Evolutionary conservation across 2,329 filamentous ascomycete genomes (phyloP), one percentile per base, ranked within the genome.

Genomic region (Camillea tinctor): DNA sequence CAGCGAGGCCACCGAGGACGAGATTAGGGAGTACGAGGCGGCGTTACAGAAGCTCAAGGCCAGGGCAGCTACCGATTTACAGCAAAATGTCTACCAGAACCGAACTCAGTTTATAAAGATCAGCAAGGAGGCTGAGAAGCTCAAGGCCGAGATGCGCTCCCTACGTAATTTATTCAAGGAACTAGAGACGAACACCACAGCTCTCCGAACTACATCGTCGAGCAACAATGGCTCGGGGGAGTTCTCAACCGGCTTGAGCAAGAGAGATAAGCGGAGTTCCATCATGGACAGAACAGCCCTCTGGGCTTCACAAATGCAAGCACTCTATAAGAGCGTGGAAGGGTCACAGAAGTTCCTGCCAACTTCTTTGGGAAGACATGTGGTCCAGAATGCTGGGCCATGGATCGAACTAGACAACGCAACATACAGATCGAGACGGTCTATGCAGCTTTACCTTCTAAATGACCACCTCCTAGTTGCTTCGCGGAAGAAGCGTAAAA

Each of bases 51-150:
- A 89, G 68, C 81, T 95, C 59, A 94, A 94, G 75, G 84, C 84
- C 66, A 86, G 91, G 58, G 93, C 92, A 8, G 89, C 90, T 4
- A 84, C 87, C 54, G 93, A 98, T 68, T 81, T 99, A 21, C 94
- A 98, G 75, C 92, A 96, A 72, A 98, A 93, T 76, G 90, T 99
- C 55, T 94, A 96, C 76, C 93, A 97, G 75, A 99, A 99, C 76
- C 88, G 95, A 54, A 96, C 92, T 0, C 95, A 98, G 71, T 99
- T 99, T 73, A 98, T 99, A 81, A 96, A 96, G 76, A 98, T 99
- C 75, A 97, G 93, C 74, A 97, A 98, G 77, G 95, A 99, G 78
- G 95, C 96, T 1, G 95, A 99, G 77, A 97, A 97, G 79, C 86
- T 99, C 60, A 98, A 98, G 77, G 87, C 87, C 58, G 95, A 99